phyloP scores from a whole-genome alignment of 23 red algal species.

The Agarophyton chilense region DNA sequence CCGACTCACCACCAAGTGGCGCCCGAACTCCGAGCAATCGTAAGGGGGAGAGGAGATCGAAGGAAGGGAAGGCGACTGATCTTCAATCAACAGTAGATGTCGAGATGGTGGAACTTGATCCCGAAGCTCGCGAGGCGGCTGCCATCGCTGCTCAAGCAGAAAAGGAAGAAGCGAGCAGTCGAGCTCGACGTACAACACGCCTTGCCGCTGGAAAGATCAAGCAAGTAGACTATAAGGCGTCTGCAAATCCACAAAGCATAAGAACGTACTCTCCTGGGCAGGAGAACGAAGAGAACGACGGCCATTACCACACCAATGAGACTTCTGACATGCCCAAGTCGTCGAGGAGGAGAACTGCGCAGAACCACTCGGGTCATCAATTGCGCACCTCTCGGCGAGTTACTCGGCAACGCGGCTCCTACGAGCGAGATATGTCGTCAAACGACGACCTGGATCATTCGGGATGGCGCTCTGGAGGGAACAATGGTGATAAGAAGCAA shows the following conservation, averaged over 20 bases:
- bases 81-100: neutral
- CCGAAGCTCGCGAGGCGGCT: slow-evolving; percentile 62
- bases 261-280: slow-evolving; percentile 44
- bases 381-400: slow-evolving; percentile 23
- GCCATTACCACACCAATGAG: neutral
- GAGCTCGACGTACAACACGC: slow-evolving; percentile 67
- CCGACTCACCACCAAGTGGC: slow-evolving; percentile 20
- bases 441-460: slow-evolving; percentile 53
- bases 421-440: slow-evolving; percentile 29
- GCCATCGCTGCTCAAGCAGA: slow-evolving; percentile 69
- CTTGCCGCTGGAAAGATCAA: slow-evolving; percentile 83
- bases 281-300: slow-evolving; percentile 42
- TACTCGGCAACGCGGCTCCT: slow-evolving; percentile 24
- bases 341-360: slow-evolving; percentile 20
- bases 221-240: slow-evolving; percentile 77
- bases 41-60: slow-evolving; percentile 16
- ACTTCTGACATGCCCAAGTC: neutral
- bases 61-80: slow-evolving; percentile 7
- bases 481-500: slow-evolving; percentile 2
- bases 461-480: slow-evolving; percentile 8
- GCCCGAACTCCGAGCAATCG: slow-evolving; percentile 1
- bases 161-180: slow-evolving; percentile 57
- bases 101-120: slow-evolving; percentile 50
- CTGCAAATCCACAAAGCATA: slow-evolving; percentile 37
- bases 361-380: slow-evolving; percentile 32